Base-by-base conservation (phyloP, 1,284 basidiomycete species). In the Trichosporon faecale region DNA sequence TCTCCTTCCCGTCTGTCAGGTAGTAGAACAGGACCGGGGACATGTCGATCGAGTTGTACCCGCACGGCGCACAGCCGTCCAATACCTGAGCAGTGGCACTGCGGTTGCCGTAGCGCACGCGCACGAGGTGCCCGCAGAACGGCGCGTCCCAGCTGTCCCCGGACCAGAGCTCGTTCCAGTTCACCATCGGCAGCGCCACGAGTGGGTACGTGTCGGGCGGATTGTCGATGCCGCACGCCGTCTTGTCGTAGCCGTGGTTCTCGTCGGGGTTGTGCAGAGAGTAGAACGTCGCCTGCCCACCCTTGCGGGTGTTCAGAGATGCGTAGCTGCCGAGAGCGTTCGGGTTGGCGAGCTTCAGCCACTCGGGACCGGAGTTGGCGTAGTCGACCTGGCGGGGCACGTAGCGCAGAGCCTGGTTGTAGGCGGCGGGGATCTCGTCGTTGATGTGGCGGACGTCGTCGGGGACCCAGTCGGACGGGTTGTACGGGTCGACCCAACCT, bases 201-300 rank as follows among this genome's bases (percentile, higher is more conserved):
- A 61, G 57, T 16, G 57, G 57, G 57, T 61, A 61, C 29, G 57
- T 61, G 57, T 61, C 57, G 27, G 57, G 57, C 57, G 57, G 57
- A 18, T 61, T 61, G 57, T 33, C 29, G 57, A 61, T n/a, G 27
- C 57, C 57, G 57, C 57, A 61, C 29, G 57, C 57, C 29, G 57
- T 61, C 57, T 61, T 31, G 16, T 18, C 25, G 23, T 52, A 21
- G 31, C 66, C 66, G 64, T 67, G 63, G 69, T 70, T 70, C 69
- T 70, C 63, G 6, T 44, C 60, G 23, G 68, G 68, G 60, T 69
- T 64, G 12, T 14, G 27, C 21, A 69, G 65, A 1, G 31, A 37
- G 68, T 66, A 69, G 60, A 29, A 52, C 18, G 68, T 69, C 18
- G 55, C 37, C 44, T 55, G 35, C 18, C 27, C 57, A 18, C 57